Percentiles rank a stretch among this genome's conserved stretches.
Evolutionary conservation across 2,329 filamentous ascomycete genomes (phyloP).

Genomic region (Aspergillus hortae): DNA sequence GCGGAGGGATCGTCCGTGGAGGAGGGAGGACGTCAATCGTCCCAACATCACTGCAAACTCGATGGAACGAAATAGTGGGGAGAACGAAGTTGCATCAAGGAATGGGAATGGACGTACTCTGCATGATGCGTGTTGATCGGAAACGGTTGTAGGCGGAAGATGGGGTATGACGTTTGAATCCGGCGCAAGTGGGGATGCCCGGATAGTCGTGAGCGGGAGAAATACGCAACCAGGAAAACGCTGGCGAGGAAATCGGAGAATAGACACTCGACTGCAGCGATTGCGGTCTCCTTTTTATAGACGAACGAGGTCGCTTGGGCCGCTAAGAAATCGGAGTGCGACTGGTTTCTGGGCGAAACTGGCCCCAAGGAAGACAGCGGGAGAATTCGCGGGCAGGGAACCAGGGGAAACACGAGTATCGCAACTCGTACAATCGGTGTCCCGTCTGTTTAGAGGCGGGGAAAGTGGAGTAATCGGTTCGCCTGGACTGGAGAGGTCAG

Average conservation of each 20-base stretch:
- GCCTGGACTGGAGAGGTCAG: slow-evolving; percentile 3
- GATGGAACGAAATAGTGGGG: not conserved
- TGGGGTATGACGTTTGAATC: slow-evolving; percentile 11
- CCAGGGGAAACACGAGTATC: slow-evolving; percentile 8
- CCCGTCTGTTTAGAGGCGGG: slow-evolving; percentile 19
- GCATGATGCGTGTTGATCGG: slow-evolving; percentile 26
- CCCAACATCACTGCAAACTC: not conserved
- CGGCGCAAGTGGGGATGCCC: slow-evolving; percentile 1
- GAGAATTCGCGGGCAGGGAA: slow-evolving; percentile 3
- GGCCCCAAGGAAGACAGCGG: slow-evolving; percentile 5
- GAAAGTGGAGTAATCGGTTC: slow-evolving; percentile 25
- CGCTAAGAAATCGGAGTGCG: not conserved
- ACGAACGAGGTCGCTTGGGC: not conserved
- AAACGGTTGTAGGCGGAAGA: slow-evolving; percentile 8
- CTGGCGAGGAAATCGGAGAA: not conserved
- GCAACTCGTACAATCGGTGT: slow-evolving; percentile 13
- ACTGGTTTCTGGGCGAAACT: slow-evolving; percentile 3
- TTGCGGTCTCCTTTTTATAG: slow-evolving; percentile 10
- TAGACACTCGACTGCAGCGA: not conserved
- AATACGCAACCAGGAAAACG: not conserved
- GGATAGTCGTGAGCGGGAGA: slow-evolving; percentile 7
- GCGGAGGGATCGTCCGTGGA: not conserved
- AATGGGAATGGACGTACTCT: slow-evolving; percentile 28
- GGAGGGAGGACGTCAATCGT: not conserved
- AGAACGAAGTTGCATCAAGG: not conserved